Base-by-base conservation (phyloP, 176 grass and related monocot species). In the Rhynchospora tenuis region DNA sequence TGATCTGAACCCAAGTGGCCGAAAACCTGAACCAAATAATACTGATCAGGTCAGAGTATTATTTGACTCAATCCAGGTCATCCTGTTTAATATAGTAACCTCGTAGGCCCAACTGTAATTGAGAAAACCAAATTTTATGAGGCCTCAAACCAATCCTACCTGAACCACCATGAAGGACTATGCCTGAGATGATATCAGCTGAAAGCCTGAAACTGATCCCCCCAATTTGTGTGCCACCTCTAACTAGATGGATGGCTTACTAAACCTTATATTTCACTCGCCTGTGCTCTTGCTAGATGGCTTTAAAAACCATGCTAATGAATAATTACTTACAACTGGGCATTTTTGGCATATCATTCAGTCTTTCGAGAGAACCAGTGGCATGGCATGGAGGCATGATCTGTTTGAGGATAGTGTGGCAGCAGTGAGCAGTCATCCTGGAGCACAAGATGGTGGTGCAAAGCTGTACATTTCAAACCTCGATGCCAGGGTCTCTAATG, bases 391-490 rank as follows among this genome's bases (percentile, higher is more conserved):
- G 96, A 95, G 93, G 66, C 86, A 89, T 83, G 91, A 92, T 92
- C 86, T 91, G 15, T 95, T 95, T 90, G 90, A 93, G 84, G 93
- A 90, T 83, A 90, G 89, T 87, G 90, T 95, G 86, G 88, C 80
- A 75, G 89, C 91, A 60, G 63, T 88, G 59, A 77, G 50, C 3
- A 81, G 92, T 20, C 92, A 94, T 86, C 86, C 92, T 83, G 92
- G 90, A 58, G 79, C 86, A 87, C 93, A 95, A 88, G 80, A 89
- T 66, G 91, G 59, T 12, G 73, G 95, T 55, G 92, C 92, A 86
- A 99, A 99, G 72, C 65, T 99, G 51, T 99, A 95, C 84, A 91
- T 99, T 87, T 99, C 96, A 50, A 99, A 99, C 43, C 84, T 99
- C 83, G 93, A 95, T 92, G 95, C 91, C 82, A 91, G 91, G 79